Evolutionary conservation across 1,284 basidiomycete species (phyloP), one percentile per base, ranked within the genome.

Genomic region (Fomes fomentarius): DNA sequence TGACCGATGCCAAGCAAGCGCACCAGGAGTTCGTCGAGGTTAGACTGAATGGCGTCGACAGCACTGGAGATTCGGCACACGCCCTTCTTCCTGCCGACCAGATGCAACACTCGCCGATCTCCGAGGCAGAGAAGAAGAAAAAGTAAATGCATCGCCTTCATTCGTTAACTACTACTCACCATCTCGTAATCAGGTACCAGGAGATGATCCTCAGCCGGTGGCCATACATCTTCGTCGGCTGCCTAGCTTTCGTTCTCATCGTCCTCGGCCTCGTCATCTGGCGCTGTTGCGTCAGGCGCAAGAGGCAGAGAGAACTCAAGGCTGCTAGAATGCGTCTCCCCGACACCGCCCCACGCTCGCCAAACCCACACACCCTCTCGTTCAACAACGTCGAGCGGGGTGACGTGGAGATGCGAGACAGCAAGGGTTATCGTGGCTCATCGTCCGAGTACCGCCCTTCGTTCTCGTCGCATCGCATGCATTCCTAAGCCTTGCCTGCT

Each of bases 191-290:
- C 39, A 70, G 69, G 49, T 62, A 68, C 47, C 83, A 87, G 65
- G 88, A 87, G 67, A 74, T 79, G 73, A 74, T 91, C 24, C 78
- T 89, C 56, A 85, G 83, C 63, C 82, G 78, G 40, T 90, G 88
- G 89, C 88, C 89, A 0, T 86, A 89, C 64, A 91, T 91, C 65
- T 76, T 91, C 56, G 61, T 78, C 24, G 88, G 87, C 33, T 85
- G 83, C 61, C 71, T 91, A 24, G 69, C 74, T 1, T 74, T 84
- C 54, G 69, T 87, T 17, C 41, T 80, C 25, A 63, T 83, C 47
- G 61, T 82, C 39, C 21, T 34, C 14, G 56, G 55, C 8, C 56
- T 61, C 48, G 52, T 61, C 41, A 62, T 44, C 79, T 79, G n/a
- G 73, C 79, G 58, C 52, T 91, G 84, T 71, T 91, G 89, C 69